phyloP scores from a whole-genome alignment of 768 basidiomycete species.

The Lactarius tabidus region DNA sequence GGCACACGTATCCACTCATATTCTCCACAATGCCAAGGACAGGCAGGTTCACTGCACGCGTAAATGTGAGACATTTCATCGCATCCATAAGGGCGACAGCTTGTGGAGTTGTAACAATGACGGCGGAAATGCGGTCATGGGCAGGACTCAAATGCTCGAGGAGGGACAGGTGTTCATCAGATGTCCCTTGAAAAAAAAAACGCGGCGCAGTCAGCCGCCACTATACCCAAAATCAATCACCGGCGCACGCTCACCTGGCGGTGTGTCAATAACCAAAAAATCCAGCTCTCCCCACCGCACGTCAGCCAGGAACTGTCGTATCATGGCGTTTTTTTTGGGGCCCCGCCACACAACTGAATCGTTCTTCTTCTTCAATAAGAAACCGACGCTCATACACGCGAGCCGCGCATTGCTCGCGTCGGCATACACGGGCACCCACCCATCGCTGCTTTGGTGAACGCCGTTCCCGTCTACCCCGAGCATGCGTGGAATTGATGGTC shows the following conservation, averaged over 20 bases:
- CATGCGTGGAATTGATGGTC: conserved; percentile 94
- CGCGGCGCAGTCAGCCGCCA: not conserved
- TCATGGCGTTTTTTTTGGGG: conserved; percentile 98
- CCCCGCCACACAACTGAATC: conserved; percentile 98
- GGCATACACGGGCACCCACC: conserved; percentile 98
- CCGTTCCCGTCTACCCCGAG: conserved; percentile 81
- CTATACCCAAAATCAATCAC: not conserved
- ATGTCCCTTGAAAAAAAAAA: conserved; percentile 66
- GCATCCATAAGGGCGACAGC: conserved; percentile 93
- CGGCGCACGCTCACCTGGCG: conserved; percentile 65
- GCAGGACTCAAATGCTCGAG: conserved; percentile 90
- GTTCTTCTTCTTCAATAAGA: conserved; percentile 82
- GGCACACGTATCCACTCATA: conserved; percentile 98
- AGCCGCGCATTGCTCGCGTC: conserved; percentile 72
- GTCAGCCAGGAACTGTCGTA: conserved; percentile 89
- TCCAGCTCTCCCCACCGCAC: conserved; percentile 95
- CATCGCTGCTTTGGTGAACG: conserved; percentile 90
- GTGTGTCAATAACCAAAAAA: conserved; percentile 93
- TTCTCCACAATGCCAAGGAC: conserved; percentile 94
- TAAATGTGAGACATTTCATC: conserved; percentile 95
- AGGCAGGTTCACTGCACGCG: conserved; percentile 78
- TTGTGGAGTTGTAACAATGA: conserved; percentile 97
- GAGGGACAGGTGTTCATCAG: conserved; percentile 96
- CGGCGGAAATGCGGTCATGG: conserved; percentile 69
- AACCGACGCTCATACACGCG: conserved; percentile 96